These are phyloP conservation scores for Kregervanrija delftensis DNA, from an alignment of 805 yeast species.

Conservation along the genomic window DNA sequence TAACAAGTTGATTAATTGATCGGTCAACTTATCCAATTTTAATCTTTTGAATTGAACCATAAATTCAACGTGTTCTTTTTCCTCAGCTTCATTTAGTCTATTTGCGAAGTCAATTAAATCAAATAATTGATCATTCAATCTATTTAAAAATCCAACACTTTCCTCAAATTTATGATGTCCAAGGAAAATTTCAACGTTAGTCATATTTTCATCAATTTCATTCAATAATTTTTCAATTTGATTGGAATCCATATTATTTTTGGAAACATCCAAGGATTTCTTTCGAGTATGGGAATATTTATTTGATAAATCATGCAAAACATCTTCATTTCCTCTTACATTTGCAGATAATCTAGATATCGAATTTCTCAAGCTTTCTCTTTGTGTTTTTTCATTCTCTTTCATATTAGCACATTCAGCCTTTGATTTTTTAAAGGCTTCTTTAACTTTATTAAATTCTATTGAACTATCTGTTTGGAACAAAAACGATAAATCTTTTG, in stretches of 20 bases:
- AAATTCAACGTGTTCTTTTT: constrained; percentile 11
- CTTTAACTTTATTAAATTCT: constrained; percentile 47
- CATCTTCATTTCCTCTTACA: constrained; percentile 27
- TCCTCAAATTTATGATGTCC: constrained; percentile 40
- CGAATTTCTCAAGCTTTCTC: constrained; percentile 38
- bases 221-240: constrained; percentile 14
- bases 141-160: constrained; percentile 30
- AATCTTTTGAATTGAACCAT: constrained; percentile 11
- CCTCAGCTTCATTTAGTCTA: constrained; percentile 9
- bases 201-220: constrained; percentile 39
- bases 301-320: constrained; percentile 52
- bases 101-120: constrained; percentile 4
- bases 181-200: constrained; percentile 43
- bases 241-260: not conserved
- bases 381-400: constrained; percentile 40
- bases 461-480: constrained; percentile 56
- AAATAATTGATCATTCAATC: constrained; percentile 17
- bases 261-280: constrained; percentile 37
- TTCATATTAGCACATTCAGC: constrained; percentile 52
- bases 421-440: constrained; percentile 54
- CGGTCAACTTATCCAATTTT: constrained; percentile 20
- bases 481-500: constrained; percentile 33
- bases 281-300: constrained; percentile 52
- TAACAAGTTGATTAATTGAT: constrained; percentile 14
- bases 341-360: constrained; percentile 32